These are phyloP conservation scores for Daldinia sp. DNA, from an alignment of 2,329 filamentous ascomycete genomes.

Conservation along the genomic window DNA sequence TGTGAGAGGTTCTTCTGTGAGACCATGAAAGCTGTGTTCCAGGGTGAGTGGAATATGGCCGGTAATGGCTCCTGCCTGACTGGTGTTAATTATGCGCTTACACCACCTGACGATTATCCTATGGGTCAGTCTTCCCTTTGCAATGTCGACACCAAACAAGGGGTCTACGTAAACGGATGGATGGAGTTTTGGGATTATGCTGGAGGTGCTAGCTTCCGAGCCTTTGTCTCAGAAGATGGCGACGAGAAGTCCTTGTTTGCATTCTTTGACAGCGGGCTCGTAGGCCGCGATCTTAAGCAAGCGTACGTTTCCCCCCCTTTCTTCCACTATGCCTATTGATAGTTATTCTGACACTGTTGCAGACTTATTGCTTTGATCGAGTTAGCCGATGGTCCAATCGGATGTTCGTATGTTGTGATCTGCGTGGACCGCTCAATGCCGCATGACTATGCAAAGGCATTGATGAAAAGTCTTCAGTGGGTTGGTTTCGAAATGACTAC, in stretches of 20 bases:
- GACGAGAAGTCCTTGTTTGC: conserved; percentile 83
- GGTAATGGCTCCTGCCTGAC: conserved; percentile 86
- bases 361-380: conserved; percentile 92
- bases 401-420: conserved; percentile 81
- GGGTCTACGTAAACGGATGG: conserved; percentile 68
- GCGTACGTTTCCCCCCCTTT: conserved; percentile 69
- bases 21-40: conserved; percentile 92
- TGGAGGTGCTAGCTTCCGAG: conserved; percentile 85
- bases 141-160: conserved; percentile 46
- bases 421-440: conserved; percentile 81
- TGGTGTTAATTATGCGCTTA: conserved; percentile 71
- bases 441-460: conserved; percentile 70
- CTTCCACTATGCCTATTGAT: conserved; percentile 14
- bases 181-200: conserved; percentile 88
- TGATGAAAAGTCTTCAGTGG: conserved; percentile 89
- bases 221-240: conserved; percentile 80
- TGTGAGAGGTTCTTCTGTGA: conserved; percentile 99
- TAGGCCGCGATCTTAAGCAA: conserved; percentile 84
- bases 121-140: conserved; percentile 54
- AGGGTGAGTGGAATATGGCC: conserved; percentile 88
- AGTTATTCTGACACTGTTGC: conserved; percentile 49
- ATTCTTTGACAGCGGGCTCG: conserved; percentile 81
- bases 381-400: conserved; percentile 81
- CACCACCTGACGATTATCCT: conserved; percentile 63
- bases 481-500: conserved; percentile 89